Evolutionary conservation across 2,329 filamentous ascomycete genomes (phyloP).

Genomic region (Neofusicoccum parvum): DNA sequence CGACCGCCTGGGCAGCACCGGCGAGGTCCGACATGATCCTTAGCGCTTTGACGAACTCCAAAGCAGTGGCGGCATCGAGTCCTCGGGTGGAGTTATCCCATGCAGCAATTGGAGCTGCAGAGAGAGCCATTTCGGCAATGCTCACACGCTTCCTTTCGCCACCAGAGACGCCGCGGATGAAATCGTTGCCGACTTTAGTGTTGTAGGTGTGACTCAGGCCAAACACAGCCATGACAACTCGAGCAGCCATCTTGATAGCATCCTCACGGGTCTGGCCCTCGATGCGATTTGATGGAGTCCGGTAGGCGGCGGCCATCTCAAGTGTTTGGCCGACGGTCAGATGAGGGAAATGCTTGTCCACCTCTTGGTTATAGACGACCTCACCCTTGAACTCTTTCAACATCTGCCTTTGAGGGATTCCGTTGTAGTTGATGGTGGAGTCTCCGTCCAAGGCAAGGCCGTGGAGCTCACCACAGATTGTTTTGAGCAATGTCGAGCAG

Average conservation of each 20-base stretch:
- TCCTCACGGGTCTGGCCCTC: slow-evolving; percentile 44
- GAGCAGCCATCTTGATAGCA: slow-evolving; percentile 47
- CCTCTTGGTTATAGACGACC: slow-evolving; percentile 50
- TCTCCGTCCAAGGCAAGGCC: slow-evolving; percentile 57
- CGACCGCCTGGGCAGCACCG: slow-evolving; percentile 56
- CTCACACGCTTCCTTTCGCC: slow-evolving; percentile 64
- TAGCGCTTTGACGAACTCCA: slow-evolving; percentile 60
- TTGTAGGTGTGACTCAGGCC: slow-evolving; percentile 59
- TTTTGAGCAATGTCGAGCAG: slow-evolving; percentile 66
- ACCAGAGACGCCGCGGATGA: slow-evolving; percentile 63
- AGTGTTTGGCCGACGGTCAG: slow-evolving; percentile 60
- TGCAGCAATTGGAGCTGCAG: slow-evolving; percentile 41
- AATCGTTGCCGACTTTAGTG: slow-evolving; percentile 60
- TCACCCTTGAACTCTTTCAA: slow-evolving; percentile 51
- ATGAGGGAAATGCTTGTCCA: slow-evolving; percentile 58
- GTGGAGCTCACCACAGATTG: slow-evolving; percentile 61
- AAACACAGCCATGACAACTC: slow-evolving; percentile 57
- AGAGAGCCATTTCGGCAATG: slow-evolving; percentile 57
- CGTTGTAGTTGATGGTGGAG: slow-evolving; percentile 62
- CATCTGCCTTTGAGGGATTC: slow-evolving; percentile 43
- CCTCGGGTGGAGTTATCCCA: slow-evolving; percentile 52
- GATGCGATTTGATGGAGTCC: slow-evolving; percentile 49
- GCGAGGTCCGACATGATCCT: slow-evolving; percentile 53
- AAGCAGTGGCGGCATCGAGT: slow-evolving; percentile 49
- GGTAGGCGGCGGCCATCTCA: slow-evolving; percentile 57